Evolutionary conservation across 192 early-diverging fungal species (phyloP).

Genomic region (Gonapodya prolifera): DNA sequence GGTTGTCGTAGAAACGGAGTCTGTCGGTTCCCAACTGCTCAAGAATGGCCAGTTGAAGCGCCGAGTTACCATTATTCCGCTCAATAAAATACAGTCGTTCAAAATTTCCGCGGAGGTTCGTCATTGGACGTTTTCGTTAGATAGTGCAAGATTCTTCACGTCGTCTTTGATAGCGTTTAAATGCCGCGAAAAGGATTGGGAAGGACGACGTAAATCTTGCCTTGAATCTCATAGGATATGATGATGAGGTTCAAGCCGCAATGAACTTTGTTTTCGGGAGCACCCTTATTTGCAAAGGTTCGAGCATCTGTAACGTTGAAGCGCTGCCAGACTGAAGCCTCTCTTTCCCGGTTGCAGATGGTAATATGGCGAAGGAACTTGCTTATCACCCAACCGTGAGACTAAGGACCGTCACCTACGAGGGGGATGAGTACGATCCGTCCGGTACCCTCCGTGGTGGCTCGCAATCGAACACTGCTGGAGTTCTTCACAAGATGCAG

Average conservation of each 20-base stretch:
- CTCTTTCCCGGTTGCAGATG: constrained; percentile 31
- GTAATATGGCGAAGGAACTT: constrained; percentile 67
- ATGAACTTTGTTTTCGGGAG: constrained; percentile 92
- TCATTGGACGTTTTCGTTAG: not conserved
- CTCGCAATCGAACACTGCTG: constrained; percentile 55
- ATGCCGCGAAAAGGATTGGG: constrained; percentile 62
- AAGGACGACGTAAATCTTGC: constrained; percentile 85
- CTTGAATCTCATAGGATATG: constrained; percentile 66
- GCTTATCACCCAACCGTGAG: constrained; percentile 78
- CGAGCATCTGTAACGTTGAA: not conserved
- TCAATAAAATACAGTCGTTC: constrained; percentile 81
- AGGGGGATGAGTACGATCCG: constrained; percentile 96
- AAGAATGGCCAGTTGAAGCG: constrained; percentile 61
- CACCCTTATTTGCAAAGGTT: constrained; percentile 73
- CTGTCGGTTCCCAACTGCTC: constrained; percentile 65
- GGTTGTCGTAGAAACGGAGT: constrained; percentile 86
- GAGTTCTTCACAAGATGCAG: constrained; percentile 64
- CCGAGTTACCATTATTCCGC: constrained; percentile 80
- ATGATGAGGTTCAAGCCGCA: constrained; percentile 61
- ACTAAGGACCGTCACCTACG: constrained; percentile 83
- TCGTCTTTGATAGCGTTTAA: constrained; percentile 32
- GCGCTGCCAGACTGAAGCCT: not conserved
- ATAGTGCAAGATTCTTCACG: not conserved
- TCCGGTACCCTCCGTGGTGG: constrained; percentile 88
- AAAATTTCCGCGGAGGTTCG: constrained; percentile 30